Base-by-base conservation (phyloP, 1,139 yeast genomes). In the Geotrichum reessii region DNA sequence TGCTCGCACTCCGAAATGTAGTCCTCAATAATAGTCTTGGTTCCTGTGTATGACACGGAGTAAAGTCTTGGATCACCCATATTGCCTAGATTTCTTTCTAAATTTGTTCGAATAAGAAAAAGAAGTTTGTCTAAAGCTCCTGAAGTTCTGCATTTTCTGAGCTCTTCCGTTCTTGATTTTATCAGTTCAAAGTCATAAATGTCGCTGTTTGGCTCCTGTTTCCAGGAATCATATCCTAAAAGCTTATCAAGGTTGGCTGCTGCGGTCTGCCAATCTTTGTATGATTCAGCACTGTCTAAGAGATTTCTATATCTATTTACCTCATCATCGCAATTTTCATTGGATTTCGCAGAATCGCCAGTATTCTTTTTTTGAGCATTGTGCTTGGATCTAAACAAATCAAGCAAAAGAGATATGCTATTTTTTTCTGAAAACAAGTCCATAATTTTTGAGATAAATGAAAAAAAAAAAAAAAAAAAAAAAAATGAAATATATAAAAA, bases 71-170 rank as follows among this genome's bases (percentile, higher is more conserved):
- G 81, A 70, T 91, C 88, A 0, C 96, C 96, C 79, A 91, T 89
- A 65, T 90, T 87, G 0, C 96, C 98, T 61, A 90, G 73, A 68
- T 91, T 89, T 63, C 99, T 77, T 11, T 83, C 81, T 88, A 97
- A 86, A 37, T 87, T 83, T 0, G 97, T 92, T 58, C 98, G 74
- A 9, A 93, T 83, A 27, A 89, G 75, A 67, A 88, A 89, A 25
- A 92, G 73, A 44, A 93, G 73, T 51, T 80, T 76, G 58, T 81
- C 78, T 66, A 80, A 81, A 68, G 93, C 88, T 37, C 80, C 78
- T 11, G 75, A 67, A 28, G 71, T 59, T 47, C 97, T 76, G 0
- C 93, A 90, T 1, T 73, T 71, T 53, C 81, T 74, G 77, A 93
- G 76, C 60, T 85, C 85, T n/a, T 70, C 66, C 56, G 90, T 73